A percentile compares a stretch with the other conserved stretches of the same genome.
These are phyloP conservation scores for Dactylorhiza incarnata DNA, from an alignment of 106 monocot genomes.

Conservation along the genomic window DNA sequence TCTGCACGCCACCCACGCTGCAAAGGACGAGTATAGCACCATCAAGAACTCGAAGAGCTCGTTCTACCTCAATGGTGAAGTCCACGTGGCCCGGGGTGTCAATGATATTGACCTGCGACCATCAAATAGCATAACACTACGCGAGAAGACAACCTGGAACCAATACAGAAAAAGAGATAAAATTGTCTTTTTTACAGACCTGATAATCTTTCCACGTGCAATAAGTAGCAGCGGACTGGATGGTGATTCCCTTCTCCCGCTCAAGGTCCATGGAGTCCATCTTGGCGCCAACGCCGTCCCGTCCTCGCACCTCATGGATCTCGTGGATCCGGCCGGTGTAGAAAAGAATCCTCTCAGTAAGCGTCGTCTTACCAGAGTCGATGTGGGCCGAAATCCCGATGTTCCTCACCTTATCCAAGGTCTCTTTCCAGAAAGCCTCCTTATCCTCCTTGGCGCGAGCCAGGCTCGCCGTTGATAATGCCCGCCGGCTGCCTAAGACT, in stretches of 20 bases:
- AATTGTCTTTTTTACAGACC: constrained; percentile 22
- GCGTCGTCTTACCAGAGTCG: constrained; percentile 97
- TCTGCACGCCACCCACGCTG: constrained; percentile 98
- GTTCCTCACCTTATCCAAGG: constrained; percentile 79
- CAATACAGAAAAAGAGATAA: not conserved
- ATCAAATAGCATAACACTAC: not conserved
- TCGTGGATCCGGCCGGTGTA: constrained; percentile 97
- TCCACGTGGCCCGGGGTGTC: constrained; percentile 98
- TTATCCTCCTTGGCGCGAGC: constrained; percentile 54
- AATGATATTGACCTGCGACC: constrained; percentile 88
- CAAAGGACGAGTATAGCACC: constrained; percentile 96
- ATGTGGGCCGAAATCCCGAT: constrained; percentile 98
- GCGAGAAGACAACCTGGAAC: not conserved
- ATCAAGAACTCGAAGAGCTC: constrained; percentile 96
- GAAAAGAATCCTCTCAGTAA: constrained; percentile 84
- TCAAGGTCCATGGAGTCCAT: constrained; percentile 99
- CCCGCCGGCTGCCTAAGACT: constrained; percentile 8
- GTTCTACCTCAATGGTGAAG: constrained; percentile 98
- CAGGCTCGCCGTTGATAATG: constrained; percentile 29
- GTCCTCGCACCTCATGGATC: constrained; percentile 93
- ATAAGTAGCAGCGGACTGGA: constrained; percentile 98
- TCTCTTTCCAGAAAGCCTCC: constrained; percentile 74
- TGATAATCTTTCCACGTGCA: constrained; percentile 91
- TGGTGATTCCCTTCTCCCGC: constrained; percentile 97
- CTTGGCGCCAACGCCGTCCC: constrained; percentile 95